Evolutionary conservation across 2,329 filamentous ascomycete species (phyloP), one percentile per base, ranked within the genome.

Genomic region (Pseudogymnoascus destructans): DNA sequence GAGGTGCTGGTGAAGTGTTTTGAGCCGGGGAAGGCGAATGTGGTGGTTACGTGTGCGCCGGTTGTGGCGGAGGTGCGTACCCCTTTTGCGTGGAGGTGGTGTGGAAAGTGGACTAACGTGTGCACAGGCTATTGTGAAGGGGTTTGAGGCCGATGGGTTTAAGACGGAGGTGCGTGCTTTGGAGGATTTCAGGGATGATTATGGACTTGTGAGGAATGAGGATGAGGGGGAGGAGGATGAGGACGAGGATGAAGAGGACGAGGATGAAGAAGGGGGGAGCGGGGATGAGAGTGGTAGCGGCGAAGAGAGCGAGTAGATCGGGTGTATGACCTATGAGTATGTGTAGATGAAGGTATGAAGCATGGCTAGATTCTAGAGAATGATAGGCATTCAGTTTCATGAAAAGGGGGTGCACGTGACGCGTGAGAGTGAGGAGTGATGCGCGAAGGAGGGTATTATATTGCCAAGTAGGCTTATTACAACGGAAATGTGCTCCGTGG

Each of bases 11-110:
- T 95, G 65, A 86, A 87, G 0, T 77, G 93, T 33, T 97, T 98
- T 70, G 79, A 83, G 63, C 83, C 91, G 0, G 82, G 84, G 17
- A 89, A 79, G 69, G 85, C 89, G 63, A 95, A 97, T 69, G 74
- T 96, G 57, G 83, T 96, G 3, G 79, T 96, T 57, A 95, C 92
- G 6, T 96, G 92, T 69, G 87, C 89, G 17, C 85, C 86, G 13
- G 80, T 89, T 55, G 86, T 96, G 80, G 78, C 85, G 65, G 88
- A 95, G 77, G 89, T 93, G 74, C 73, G 83, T 32, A 9, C 59
- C 35, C n/a, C 15, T 19, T 61, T 52, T 6, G 30, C 40, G 58
- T 60, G 59, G 5, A 2, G 33, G 15, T 57, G 19, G 32, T 7
- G 25, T 7, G 4, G 3, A 5, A 3, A n/a, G 5, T 10, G 55